A percentile compares a stretch with the other conserved stretches of the same genome.
These are phyloP conservation scores for Alternaria burnsii DNA, from an alignment of 2,329 filamentous ascomycete genomes.

Conservation along the genomic window DNA sequence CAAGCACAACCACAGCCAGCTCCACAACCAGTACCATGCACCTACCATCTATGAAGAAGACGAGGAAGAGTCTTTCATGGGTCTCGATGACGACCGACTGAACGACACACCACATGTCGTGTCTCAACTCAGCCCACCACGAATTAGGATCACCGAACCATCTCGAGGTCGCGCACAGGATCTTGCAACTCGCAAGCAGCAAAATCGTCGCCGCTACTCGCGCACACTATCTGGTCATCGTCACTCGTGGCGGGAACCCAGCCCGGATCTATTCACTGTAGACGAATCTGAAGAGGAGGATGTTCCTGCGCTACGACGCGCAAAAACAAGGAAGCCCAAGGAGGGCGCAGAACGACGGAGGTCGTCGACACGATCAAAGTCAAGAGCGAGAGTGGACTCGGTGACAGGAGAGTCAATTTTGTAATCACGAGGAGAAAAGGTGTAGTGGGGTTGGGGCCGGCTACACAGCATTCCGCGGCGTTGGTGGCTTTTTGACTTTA, in stretches of 20 bases:
- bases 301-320: slow-evolving; percentile 30
- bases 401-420: slow-evolving; percentile 43
- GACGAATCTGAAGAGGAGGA: slow-evolving; percentile 53
- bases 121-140: slow-evolving; percentile 40
- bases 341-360: slow-evolving; percentile 47
- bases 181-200: slow-evolving; percentile 41
- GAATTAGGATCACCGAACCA: slow-evolving; percentile 42
- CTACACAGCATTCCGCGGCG: slow-evolving; percentile 33
- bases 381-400: slow-evolving; percentile 35
- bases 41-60: slow-evolving; percentile 39
- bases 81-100: slow-evolving; percentile 47
- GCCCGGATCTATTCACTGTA: slow-evolving; percentile 53
- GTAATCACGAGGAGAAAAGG: slow-evolving; percentile 19
- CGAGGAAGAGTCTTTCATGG: slow-evolving; percentile 50
- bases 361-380: slow-evolving; percentile 41
- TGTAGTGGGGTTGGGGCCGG: slow-evolving; percentile 9
- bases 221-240: slow-evolving; percentile 51
- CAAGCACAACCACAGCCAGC: slow-evolving; percentile 43
- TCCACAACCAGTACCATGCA: slow-evolving; percentile 46
- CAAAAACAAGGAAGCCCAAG: slow-evolving; percentile 46
- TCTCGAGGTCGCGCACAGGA: slow-evolving; percentile 50
- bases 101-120: slow-evolving; percentile 42
- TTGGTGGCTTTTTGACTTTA: slow-evolving; percentile 19
- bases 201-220: slow-evolving; percentile 42
- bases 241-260: slow-evolving; percentile 54